Base-by-base conservation (phyloP, 805 yeast species). In the Metschnikowia matae region DNA sequence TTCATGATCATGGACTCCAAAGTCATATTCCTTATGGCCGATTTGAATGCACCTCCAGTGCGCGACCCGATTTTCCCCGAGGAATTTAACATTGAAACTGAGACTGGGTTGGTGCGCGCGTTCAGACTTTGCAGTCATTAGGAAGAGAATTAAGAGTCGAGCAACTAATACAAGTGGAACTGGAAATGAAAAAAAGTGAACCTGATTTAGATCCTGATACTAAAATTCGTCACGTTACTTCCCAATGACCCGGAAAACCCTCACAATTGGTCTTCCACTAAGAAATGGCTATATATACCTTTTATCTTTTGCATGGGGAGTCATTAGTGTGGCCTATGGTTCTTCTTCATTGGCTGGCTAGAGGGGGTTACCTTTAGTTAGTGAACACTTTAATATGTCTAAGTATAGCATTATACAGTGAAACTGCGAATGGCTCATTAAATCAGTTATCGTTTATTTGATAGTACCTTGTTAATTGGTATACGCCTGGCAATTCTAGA, bases 261-360 rank as follows among this genome's bases (percentile, higher is more conserved):
- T 29, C 85, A 84, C 62, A 90, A 90, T 67, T 90, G 97, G 97
- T 70, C 78, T 23, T 48, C 71, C 32, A 57, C 59, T 55, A 48
- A 65, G 20, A 80, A 82, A 63, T 83, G 91, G 88, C 3, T 66
- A 1, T 87, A 85, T 63, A 89, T n/a, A n/a, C n/a, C 97, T 0
- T 63, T 85, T 31, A 55, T 83, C 8, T 72, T n/a, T 88, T 21
- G 83, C 96, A 1, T 56, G 81, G 32, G 75, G 87, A 54, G 97
- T 91, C 46, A 84, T 91, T 50, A 80, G 89, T 61, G 96, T 92
- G 31, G 97, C 97, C 2, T 90, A 88, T 65, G 97, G 97, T 38
- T 88, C 96, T 3, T 86, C 97, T 1, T 86, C 92, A 64, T 85
- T 89, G 60, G 85, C 96, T 23, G 96, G 96, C n/a, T n/a, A n/a